phyloP scores from a whole-genome alignment of 495 filamentous ascomycete genomes.

The Annulohypoxylon moriforme region DNA sequence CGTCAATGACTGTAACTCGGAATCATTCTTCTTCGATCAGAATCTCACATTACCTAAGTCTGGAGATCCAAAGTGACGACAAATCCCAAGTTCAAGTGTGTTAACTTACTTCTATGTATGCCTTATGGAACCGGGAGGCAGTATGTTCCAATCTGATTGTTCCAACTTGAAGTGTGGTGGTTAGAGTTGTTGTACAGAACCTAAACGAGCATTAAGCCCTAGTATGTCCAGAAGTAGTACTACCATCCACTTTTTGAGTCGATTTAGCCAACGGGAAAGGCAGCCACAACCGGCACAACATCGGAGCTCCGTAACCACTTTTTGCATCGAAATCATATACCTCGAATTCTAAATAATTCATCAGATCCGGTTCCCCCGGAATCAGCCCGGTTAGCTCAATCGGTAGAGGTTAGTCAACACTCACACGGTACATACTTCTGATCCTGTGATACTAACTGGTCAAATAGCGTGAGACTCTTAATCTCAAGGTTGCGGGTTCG shows the following conservation, averaged over 20 bases:
- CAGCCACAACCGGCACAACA: conserved; percentile 1
- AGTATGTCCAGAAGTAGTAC: not conserved
- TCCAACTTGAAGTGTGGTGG: too few species aligned
- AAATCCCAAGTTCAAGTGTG: too few species aligned
- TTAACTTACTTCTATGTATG: too few species aligned
- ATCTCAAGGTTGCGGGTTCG: conserved; percentile 73
- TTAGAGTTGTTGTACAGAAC: not conserved
- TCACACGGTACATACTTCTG: not conserved
- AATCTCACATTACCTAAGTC: too few species aligned
- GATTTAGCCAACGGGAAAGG: not conserved
- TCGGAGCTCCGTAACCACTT: conserved; percentile 8
- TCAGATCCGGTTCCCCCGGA: conserved; percentile 46
- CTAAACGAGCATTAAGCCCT: not conserved
- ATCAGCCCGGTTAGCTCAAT: conserved; percentile 74
- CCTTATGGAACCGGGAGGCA: too few species aligned
- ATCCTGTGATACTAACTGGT: not conserved
- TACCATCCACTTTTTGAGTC: not conserved
- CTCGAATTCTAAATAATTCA: not conserved
- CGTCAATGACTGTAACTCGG: too few species aligned
- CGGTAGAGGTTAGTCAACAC: conserved; percentile 65
- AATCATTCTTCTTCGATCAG: too few species aligned
- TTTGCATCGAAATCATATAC: conserved; percentile 1
- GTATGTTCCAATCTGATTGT: too few species aligned
- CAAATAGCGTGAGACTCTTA: conserved; percentile 78
- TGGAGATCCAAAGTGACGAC: too few species aligned